Conservation (phyloP, 2,329 filamentous ascomycete genomes). For the Periconia digitata region DNA sequence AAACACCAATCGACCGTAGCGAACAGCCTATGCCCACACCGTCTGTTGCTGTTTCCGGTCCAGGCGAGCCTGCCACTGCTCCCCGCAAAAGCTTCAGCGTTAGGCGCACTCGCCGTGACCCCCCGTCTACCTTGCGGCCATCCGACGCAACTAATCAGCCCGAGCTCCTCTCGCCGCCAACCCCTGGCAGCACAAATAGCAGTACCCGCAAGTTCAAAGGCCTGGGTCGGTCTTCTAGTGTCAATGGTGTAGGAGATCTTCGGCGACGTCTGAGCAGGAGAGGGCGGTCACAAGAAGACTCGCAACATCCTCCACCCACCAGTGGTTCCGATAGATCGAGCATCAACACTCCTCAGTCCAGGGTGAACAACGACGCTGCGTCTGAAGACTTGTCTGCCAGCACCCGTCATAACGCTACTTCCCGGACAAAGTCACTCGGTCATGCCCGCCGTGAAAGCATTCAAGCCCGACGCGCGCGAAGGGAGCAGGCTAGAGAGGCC, state of each 20-base stretch:
- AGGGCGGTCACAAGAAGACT: constrained; percentile 56
- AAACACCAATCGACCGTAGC: constrained; percentile 59
- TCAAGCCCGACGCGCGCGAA: constrained; percentile 75
- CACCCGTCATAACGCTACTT: constrained; percentile 33
- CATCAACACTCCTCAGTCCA: constrained; percentile 45
- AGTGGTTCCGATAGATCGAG: constrained; percentile 79
- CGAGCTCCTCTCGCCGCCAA: constrained; percentile 75
- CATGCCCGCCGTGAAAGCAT: constrained; percentile 91
- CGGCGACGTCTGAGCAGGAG: constrained; percentile 64
- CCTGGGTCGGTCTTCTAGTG: constrained; percentile 84
- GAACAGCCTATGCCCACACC: constrained; percentile 68
- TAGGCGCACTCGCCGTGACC: constrained; percentile 56
- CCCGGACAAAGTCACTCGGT: constrained; percentile 80
- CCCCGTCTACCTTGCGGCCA: constrained; percentile 52
- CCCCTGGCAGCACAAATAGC: constrained; percentile 61
- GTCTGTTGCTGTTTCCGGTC: constrained; percentile 78
- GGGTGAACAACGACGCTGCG: constrained; percentile 54
- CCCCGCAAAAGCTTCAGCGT: constrained; percentile 90
- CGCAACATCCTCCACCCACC: constrained; percentile 67
- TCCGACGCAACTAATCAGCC: constrained; percentile 67
- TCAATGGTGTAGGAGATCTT: constrained; percentile 78
- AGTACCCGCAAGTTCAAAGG: constrained; percentile 65
- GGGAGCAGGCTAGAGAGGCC: constrained; percentile 71
- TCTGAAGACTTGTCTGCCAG: constrained; percentile 49
- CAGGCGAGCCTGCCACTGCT: constrained; percentile 64